Conservation (phyloP, 2,329 filamentous ascomycete species). For the Akanthomyces dipterigenus region DNA sequence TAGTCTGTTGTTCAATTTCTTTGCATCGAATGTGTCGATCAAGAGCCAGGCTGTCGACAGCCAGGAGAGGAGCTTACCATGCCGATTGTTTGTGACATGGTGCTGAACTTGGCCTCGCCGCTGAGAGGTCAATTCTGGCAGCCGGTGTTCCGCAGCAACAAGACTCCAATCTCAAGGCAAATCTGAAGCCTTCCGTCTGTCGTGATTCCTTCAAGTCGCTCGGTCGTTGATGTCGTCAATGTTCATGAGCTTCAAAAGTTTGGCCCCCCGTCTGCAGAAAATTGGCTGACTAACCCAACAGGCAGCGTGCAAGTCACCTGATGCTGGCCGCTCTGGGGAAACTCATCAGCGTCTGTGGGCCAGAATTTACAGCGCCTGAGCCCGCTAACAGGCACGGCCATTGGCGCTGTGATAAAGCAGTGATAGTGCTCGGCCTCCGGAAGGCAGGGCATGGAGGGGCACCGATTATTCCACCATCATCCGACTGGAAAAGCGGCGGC, state of each 20-base stretch:
- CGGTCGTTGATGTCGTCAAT: background rate
- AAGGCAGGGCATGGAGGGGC: background rate
- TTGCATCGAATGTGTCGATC: background rate
- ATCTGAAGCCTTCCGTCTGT: background rate
- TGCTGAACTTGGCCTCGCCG: conserved; percentile 19
- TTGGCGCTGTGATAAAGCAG: background rate
- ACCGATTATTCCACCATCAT: background rate
- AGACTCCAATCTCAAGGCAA: background rate
- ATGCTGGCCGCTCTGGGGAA: background rate
- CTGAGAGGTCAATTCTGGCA: conserved; percentile 15
- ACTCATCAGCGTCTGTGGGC: background rate
- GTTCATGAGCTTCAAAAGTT: conserved; percentile 8
- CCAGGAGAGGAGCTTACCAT: conserved; percentile 44
- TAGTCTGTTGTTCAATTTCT: background rate
- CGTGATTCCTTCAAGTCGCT: background rate
- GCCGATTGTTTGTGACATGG: conserved; percentile 75
- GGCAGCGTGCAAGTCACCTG: background rate
- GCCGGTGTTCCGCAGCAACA: background rate
- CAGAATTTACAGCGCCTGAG: background rate
- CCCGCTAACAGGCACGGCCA: background rate
- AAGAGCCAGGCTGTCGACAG: background rate
- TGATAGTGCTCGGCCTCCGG: background rate
- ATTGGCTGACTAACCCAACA: conserved; percentile 7
- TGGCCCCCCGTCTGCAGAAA: conserved; percentile 1
- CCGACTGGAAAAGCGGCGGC: background rate